Conservation (phyloP, 2,329 filamentous ascomycete species). For the Hypoxylon sp. region DNA sequence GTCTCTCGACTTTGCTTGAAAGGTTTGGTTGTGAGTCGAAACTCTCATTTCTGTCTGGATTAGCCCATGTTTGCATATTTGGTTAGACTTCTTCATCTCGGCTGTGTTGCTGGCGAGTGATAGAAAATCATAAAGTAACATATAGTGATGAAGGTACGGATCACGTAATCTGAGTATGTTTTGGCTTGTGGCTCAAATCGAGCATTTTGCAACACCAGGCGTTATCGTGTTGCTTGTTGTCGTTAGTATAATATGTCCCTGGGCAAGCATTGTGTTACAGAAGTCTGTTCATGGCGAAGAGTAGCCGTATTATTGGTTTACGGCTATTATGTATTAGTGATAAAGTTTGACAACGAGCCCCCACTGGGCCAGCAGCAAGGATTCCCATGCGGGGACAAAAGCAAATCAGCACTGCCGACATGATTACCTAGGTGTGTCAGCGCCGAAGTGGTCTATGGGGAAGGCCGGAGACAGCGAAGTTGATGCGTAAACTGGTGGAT, state of each 20-base stretch:
- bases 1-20: too few relatives aligned
- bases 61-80: too few relatives aligned
- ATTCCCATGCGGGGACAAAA: not conserved
- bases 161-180: not conserved
- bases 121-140: not conserved
- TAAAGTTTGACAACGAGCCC: not conserved
- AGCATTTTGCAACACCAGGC: not conserved
- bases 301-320: not conserved
- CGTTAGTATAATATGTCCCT: not conserved
- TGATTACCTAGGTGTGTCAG: not conserved
- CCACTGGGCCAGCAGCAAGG: not conserved
- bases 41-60: too few relatives aligned
- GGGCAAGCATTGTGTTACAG: not conserved
- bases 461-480: conserved; percentile 9
- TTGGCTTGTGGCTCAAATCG: not conserved
- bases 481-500: conserved; percentile 22
- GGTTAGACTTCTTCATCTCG: not conserved
- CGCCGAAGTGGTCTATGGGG: conserved; percentile 10
- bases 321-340: not conserved
- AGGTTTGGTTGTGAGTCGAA: too few relatives aligned
- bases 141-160: not conserved
- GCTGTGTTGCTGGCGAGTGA: not conserved
- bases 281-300: not conserved
- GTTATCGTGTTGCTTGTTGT: not conserved
- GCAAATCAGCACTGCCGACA: not conserved